Base-by-base conservation (phyloP, 352 stramenopile species). In the Thraustochytrium sp. region DNA sequence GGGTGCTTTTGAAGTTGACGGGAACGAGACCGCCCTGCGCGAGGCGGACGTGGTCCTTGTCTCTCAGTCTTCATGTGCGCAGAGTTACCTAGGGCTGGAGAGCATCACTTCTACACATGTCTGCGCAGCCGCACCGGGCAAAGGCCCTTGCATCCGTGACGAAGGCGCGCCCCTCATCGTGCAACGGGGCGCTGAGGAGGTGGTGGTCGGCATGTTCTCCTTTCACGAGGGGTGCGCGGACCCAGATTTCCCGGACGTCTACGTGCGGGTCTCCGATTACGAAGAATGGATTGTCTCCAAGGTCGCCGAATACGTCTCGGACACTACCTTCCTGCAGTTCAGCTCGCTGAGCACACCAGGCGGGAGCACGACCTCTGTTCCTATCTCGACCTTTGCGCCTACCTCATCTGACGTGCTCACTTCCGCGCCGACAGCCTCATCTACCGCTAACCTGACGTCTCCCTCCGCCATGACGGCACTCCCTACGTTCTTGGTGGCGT, bases 71-170 rank as follows among this genome's bases (percentile, higher is more conserved):
- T 9, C 13, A 44, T 72, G 59, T 36, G 64, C 68, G n/a, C 3
- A 9, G 23, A 54, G 21, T 26, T 21, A 54, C 23, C 68, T 40
- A 0, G 46, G 31, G 42, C 31, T 34, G 21, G 8, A 18, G 16
- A 55, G 18, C 48, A 55, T 68, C n/a, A 23, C n/a, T 21, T 38
- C 49, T 18, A 18, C 26, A 26, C 64, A 77, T 34, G 36, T 77
- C 21, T 77, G 64, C 64, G 64, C 64, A n/a, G 48, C 42, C 16
- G 64, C 42, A 21, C n/a, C 46, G 18, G 86, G 88, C 54, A 87
- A 87, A 68, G 88, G 92, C 82, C 89, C 87, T 74, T 93, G 90
- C 85, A 86, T 92, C 61, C 89, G 89, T 18, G 89, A 93, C 83
- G 92, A 84, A 0, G 88, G 88, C 18, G 89, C 88, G 0, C 89